phyloP scores from a whole-genome alignment of 495 filamentous ascomycete genomes.

The Podospora sp. region DNA sequence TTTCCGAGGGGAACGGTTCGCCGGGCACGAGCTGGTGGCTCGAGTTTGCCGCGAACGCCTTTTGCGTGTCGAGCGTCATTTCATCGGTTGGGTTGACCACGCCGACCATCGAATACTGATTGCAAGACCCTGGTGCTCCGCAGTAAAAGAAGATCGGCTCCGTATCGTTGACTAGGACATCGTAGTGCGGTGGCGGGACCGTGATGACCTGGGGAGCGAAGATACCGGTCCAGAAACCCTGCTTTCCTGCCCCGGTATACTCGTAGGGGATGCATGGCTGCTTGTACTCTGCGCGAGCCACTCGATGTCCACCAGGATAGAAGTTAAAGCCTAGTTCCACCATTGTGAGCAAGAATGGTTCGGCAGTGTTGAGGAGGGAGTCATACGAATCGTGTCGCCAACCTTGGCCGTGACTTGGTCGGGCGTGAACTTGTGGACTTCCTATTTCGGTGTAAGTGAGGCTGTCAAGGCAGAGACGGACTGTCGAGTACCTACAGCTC shows the following conservation, averaged over 20 bases:
- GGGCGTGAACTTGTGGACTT: slow-evolving; percentile 40
- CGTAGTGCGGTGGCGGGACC: slow-evolving; percentile 42
- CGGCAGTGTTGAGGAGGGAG: neutral
- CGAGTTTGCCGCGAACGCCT: slow-evolving; percentile 31
- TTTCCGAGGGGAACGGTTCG: slow-evolving; percentile 40
- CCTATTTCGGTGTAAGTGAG: slow-evolving; percentile 23
- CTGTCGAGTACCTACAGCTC: slow-evolving; percentile 30
- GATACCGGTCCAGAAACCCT: slow-evolving; percentile 54
- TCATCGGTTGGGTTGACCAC: slow-evolving; percentile 48
- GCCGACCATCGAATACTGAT: slow-evolving; percentile 39
- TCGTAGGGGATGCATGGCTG: slow-evolving; percentile 64
- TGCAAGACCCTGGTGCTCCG: slow-evolving; percentile 48
- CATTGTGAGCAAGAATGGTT: slow-evolving; percentile 7
- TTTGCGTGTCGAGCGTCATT: slow-evolving; percentile 36
- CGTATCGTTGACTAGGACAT: slow-evolving; percentile 58
- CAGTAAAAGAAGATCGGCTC: slow-evolving; percentile 66
- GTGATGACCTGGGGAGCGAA: slow-evolving; percentile 40
- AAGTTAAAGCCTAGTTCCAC: slow-evolving; percentile 53
- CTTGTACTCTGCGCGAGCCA: slow-evolving; percentile 56
- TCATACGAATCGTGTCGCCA: slow-evolving; percentile 46
- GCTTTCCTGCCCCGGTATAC: slow-evolving; percentile 38
- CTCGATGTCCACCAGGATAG: slow-evolving; percentile 62
- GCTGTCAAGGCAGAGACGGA: neutral
- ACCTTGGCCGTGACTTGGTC: slow-evolving; percentile 36
- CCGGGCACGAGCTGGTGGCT: slow-evolving; percentile 43